Percentiles rank a stretch among this genome's conserved stretches.
phyloP scores from a whole-genome alignment of 2,329 filamentous ascomycete species.

The Zymoseptoria passerinii region DNA sequence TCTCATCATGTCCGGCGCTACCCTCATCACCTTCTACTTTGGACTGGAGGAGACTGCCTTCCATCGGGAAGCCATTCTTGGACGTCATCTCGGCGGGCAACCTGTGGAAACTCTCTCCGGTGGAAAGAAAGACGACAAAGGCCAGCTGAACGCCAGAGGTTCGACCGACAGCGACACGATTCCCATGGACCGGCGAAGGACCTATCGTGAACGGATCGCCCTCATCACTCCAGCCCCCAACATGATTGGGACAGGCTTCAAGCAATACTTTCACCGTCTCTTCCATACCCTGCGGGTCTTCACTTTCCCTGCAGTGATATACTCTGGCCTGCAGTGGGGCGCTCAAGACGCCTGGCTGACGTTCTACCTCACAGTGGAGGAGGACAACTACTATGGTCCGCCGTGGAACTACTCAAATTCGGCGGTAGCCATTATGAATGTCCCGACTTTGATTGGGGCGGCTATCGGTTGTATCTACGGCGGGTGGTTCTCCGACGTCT shows the following conservation, averaged over 20 bases:
- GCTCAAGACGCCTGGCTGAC: conserved; percentile 53
- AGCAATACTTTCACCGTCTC: conserved; percentile 47
- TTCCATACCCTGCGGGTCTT: conserved; percentile 51
- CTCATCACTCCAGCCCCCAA: conserved; percentile 50
- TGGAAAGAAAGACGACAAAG: conserved; percentile 7
- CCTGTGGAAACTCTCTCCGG: background rate
- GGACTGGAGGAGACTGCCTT: conserved; percentile 48
- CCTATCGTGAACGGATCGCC: conserved; percentile 49
- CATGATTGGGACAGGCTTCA: conserved; percentile 45
- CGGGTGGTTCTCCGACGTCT: conserved; percentile 49
- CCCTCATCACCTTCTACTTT: conserved; percentile 44
- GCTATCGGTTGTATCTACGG: conserved; percentile 50
- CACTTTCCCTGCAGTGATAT: conserved; percentile 50
- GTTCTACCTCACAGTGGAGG: conserved; percentile 51
- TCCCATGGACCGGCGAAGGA: conserved; percentile 31
- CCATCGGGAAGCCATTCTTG: conserved; percentile 36
- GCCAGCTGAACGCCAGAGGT: conserved; percentile 2
- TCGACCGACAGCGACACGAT: conserved; percentile 2
- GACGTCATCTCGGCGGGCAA: conserved; percentile 17
- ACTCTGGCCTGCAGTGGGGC: conserved; percentile 52
- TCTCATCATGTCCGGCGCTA: conserved; percentile 42
- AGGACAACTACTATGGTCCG: conserved; percentile 46
- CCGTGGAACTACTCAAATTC: conserved; percentile 50
- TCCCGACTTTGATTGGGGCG: conserved; percentile 48
- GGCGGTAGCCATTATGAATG: conserved; percentile 50